Base-by-base conservation (phyloP, 1,139 yeast species). In the Debaryomycetaceae sp. region DNA sequence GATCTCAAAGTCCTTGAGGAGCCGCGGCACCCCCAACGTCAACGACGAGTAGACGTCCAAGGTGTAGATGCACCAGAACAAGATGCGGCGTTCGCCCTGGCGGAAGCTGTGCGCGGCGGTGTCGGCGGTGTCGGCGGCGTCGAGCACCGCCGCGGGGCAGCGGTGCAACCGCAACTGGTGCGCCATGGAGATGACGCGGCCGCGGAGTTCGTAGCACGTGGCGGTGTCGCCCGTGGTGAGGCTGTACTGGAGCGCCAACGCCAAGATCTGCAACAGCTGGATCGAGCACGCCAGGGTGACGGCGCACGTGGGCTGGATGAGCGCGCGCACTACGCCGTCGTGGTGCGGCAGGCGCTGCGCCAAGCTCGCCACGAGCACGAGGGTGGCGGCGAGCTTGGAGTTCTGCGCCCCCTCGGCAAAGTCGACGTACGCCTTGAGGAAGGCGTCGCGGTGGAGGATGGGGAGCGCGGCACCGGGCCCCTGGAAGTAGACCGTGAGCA, bases 131-230 rank as follows among this genome's bases (percentile, higher is more conserved):
- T 61, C 66, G 11, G 65, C 65, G 3, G 75, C 72, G 0, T 71
- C 71, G 32, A 82, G 57, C 4, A 86, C 89, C 0, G 93, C 89
- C 10, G 89, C 83, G 10, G 95, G 95, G 56, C 95, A 83, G 42
- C 95, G 70, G 50, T 86, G 95, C 31, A 88, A 64, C 44, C 96
- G 75, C 34, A 88, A 60, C 44, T 88, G 93, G 47, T 84, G 95
- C 2, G 91, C 82, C 89, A 84, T 83, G 17, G 88, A 78, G 4
- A 82, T 77, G 5, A 83, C 79, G 44, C 81, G 65, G 27, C 91
- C 89, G 39, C 95, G 66, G 27, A 82, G 64, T 36, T 80, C 83
- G 58, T 85, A 86, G 37, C 88, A 71, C 2, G 86, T 78, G 10
- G 78, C 71, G 24, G 78, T 71, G 51, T 83, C 88, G 11, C 95